Percentiles rank a stretch among this genome's conserved stretches.
phyloP scores from a whole-genome alignment of 805 yeast species.

The Ogataea siamensis region DNA sequence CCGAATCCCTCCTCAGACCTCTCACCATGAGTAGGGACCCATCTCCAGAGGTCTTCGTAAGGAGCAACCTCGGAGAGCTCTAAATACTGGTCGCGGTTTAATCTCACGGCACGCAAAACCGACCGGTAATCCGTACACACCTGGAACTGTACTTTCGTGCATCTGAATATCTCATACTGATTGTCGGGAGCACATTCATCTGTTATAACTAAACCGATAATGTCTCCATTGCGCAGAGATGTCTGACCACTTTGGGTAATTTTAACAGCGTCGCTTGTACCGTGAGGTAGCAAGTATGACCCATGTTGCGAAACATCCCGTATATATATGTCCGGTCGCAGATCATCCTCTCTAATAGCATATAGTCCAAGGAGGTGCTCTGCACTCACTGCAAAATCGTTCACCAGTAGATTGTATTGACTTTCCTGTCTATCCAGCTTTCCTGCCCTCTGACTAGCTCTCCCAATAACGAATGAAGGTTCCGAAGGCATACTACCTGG shows the following conservation, averaged over 20 bases:
- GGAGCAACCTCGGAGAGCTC: background rate
- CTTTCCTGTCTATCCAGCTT: slow-evolving; percentile 11
- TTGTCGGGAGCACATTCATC: background rate
- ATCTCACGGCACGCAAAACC: slow-evolving; percentile 14
- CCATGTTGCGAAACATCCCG: slow-evolving; percentile 26
- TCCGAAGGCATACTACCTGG: no score
- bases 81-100: slow-evolving; percentile 13
- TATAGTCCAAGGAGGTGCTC: slow-evolving; percentile 21
- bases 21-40: background rate
- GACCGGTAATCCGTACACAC: slow-evolving; percentile 17
- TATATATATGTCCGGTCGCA: slow-evolving; percentile 1
- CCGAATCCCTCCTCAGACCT: background rate
- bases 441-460: slow-evolving; percentile 20
- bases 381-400: slow-evolving; percentile 28
- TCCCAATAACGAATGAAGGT: slow-evolving; percentile 24
- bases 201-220: slow-evolving; percentile 13
- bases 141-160: slow-evolving; percentile 26
- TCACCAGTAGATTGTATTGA: slow-evolving; percentile 17
- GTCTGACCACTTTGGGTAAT: slow-evolving; percentile 20
- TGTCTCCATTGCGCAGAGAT: slow-evolving; percentile 14
- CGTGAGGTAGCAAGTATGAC: slow-evolving; percentile 10
- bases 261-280: background rate
- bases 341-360: no score
- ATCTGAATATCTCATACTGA: slow-evolving; percentile 18
- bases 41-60: slow-evolving; percentile 5